Conservation (phyloP, 495 filamentous ascomycete species). For the Hypoxylon fragiforme region DNA sequence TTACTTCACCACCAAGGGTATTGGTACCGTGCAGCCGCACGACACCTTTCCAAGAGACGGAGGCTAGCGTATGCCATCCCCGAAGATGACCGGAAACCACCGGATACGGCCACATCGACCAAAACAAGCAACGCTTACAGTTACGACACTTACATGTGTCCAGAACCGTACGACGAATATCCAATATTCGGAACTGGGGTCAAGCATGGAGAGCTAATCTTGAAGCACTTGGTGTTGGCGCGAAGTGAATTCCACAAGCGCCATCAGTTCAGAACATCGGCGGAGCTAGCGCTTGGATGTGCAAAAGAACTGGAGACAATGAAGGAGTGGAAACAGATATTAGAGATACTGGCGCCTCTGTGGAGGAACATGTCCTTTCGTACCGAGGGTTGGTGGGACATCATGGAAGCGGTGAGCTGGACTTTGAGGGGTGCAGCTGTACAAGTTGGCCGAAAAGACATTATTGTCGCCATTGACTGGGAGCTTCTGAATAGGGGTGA, state of each 20-base stretch:
- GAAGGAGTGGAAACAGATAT: conserved; percentile 65
- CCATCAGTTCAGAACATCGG: conserved; percentile 64
- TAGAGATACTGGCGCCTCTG: conserved; percentile 66
- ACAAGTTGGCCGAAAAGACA: conserved; percentile 62
- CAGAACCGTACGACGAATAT: conserved; percentile 72
- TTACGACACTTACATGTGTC: conserved; percentile 87
- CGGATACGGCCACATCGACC: conserved; percentile 67
- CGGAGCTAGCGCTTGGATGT: conserved; percentile 69
- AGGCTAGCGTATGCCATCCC: conserved; percentile 68
- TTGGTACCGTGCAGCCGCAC: conserved; percentile 74
- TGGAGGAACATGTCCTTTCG: conserved; percentile 78
- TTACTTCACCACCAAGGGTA: conserved; percentile 85
- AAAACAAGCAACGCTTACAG: conserved; percentile 67
- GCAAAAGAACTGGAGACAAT: conserved; percentile 67
- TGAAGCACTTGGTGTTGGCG: conserved; percentile 62
- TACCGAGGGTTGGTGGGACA: conserved; percentile 76
- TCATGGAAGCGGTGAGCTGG: conserved; percentile 75
- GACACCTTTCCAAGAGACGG: conserved; percentile 63
- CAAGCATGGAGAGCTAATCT: conserved; percentile 66
- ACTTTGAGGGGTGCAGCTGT: conserved; percentile 72
- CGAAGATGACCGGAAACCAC: conserved; percentile 70
- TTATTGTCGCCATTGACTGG: conserved; percentile 78
- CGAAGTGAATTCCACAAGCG: conserved; percentile 66
- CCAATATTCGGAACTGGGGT: conserved; percentile 59
- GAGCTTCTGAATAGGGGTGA: conserved; percentile 73